A percentile compares a stretch with the other conserved stretches of the same genome.
These are phyloP conservation scores for Corylus americana DNA, from an alignment of 306 rosid species.

Conservation along the genomic window DNA sequence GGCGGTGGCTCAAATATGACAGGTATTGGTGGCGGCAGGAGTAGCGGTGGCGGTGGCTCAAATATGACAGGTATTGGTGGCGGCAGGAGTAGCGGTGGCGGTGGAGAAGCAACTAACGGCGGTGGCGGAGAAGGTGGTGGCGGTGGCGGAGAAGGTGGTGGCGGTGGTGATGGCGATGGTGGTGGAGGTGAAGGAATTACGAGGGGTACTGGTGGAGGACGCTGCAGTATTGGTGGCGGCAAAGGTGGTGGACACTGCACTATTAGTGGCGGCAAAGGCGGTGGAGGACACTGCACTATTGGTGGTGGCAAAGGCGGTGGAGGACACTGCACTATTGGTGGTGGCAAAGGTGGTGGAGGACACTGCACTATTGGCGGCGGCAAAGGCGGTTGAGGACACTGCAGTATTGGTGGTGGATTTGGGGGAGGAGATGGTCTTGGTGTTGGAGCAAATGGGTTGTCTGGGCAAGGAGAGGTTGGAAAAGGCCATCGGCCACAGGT, in stretches of 20 bases:
- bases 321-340: not conserved
- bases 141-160: not conserved
- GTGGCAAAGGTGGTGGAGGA: constrained; percentile 24
- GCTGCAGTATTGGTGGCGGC: no score
- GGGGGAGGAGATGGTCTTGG: constrained; percentile 35
- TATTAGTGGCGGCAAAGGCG: not conserved
- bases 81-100: no score
- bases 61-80: no score
- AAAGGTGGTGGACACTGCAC: not conserved
- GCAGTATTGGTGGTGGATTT: constrained; percentile 15
- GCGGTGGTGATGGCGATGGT: not conserved
- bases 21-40: no score
- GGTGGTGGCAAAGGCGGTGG: constrained; percentile 1
- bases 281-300: not conserved
- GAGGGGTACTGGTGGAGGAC: no score
- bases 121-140: not conserved
- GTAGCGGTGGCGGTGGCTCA: no score
- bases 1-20: constrained; percentile 17
- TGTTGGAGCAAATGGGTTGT: constrained; percentile 69
- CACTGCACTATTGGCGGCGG: constrained; percentile 1
- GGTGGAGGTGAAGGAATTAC: not conserved
- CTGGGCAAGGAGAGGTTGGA: constrained; percentile 52
- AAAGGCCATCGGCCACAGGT: constrained; percentile 84
- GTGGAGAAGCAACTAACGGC: no score
- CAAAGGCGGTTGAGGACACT: constrained; percentile 20